A percentile compares a stretch with the other conserved stretches of the same genome.
phyloP scores from a whole-genome alignment of 1,139 yeast species.

The Kurtzmaniella quercitrusa region DNA sequence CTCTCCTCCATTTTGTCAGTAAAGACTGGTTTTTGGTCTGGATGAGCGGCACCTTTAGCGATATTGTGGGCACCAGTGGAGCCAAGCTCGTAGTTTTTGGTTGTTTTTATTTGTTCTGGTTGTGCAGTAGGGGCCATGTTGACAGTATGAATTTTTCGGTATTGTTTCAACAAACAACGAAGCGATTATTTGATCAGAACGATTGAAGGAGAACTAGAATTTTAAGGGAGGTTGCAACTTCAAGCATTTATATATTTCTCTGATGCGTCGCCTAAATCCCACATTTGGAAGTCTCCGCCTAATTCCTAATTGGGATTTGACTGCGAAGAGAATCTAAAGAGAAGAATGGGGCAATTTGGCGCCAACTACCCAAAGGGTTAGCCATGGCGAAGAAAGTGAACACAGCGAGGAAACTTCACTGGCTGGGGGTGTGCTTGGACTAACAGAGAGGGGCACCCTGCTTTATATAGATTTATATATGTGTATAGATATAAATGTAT shows the following conservation, averaged over 20 bases:
- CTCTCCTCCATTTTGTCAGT: slow-evolving; percentile 43
- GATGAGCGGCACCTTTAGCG: slow-evolving; percentile 35
- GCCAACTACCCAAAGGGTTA: neutral
- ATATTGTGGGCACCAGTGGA: slow-evolving; percentile 36
- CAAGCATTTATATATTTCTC: neutral
- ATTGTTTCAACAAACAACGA: no score
- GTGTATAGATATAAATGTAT: no score
- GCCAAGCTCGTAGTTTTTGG: slow-evolving; percentile 27
- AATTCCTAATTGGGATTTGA: neutral
- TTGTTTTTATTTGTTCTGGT: slow-evolving; percentile 12
- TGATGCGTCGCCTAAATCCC: neutral
- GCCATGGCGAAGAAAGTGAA: neutral
- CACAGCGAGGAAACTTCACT: neutral
- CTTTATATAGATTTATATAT: no score
- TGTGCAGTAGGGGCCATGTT: slow-evolving; percentile 6
- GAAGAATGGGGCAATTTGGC: neutral
- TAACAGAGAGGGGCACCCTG: no score
- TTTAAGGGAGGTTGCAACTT: no score
- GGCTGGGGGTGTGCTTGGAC: neutral
- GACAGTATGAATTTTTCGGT: neutral
- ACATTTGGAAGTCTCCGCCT: neutral
- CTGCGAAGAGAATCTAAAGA: neutral
- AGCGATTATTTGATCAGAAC: neutral
- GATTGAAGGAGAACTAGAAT: neutral
- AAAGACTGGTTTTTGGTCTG: slow-evolving; percentile 43